phyloP scores from a whole-genome alignment of 2,329 filamentous ascomycete species.

The Botrytis porri region DNA sequence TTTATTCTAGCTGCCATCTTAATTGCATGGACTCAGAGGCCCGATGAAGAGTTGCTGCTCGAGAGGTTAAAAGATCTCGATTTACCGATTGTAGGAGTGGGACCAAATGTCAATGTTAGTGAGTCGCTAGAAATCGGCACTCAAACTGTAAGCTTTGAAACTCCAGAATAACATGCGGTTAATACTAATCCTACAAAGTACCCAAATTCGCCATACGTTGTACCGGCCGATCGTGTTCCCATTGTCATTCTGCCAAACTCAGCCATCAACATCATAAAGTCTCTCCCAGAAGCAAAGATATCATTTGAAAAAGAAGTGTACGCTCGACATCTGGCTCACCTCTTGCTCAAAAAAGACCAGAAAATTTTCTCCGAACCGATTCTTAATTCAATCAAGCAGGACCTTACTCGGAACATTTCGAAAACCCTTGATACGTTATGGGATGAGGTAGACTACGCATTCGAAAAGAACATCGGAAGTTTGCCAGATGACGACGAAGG shows the following conservation, averaged over 20 bases:
- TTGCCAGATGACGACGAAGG: conserved; percentile 28
- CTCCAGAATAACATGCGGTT: neutral
- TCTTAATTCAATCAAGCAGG: conserved; percentile 26
- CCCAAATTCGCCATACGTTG: conserved; percentile 6
- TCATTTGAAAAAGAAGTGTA: conserved; percentile 14
- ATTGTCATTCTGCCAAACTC: conserved; percentile 11
- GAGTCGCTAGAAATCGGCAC: conserved; percentile 11
- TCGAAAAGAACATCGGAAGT: conserved; percentile 25
- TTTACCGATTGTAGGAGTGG: conserved; percentile 6
- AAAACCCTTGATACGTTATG: conserved; percentile 27
- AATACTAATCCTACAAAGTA: neutral
- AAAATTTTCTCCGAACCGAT: conserved; percentile 13
- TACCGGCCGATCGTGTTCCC: conserved; percentile 10
- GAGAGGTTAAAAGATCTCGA: neutral
- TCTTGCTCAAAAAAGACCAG: neutral
- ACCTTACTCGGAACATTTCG: conserved; percentile 32
- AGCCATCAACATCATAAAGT: conserved; percentile 6
- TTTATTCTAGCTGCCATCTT: neutral
- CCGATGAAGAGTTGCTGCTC: conserved; percentile 6
- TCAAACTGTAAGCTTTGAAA: neutral
- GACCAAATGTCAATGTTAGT: conserved; percentile 8
- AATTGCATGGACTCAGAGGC: conserved; percentile 1
- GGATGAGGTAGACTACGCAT: conserved; percentile 29
- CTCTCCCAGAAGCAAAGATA: conserved; percentile 9
- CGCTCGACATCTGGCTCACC: conserved; percentile 5